Evolutionary conservation across 805 yeast genomes (phyloP).

Genomic region (Saccharomyces mikatae): DNA sequence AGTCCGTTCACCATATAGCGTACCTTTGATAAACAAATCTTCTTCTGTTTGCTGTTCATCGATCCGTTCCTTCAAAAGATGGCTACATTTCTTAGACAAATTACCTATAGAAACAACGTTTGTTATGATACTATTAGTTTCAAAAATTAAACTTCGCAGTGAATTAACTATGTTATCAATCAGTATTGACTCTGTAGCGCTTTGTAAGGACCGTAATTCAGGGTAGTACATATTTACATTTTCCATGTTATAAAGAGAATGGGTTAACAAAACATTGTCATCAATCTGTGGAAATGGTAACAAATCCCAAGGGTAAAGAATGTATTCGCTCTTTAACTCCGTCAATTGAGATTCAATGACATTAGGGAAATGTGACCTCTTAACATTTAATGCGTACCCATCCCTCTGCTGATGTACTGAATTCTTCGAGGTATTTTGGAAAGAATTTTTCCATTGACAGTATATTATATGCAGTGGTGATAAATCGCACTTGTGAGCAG

Average conservation of each 20-base stretch:
- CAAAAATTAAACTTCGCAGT: slow-evolving; percentile 14
- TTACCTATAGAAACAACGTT: slow-evolving; percentile 22
- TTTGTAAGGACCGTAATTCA: slow-evolving; percentile 11
- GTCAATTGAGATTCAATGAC: slow-evolving; percentile 17
- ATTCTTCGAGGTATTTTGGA: slow-evolving; percentile 5
- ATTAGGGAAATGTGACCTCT: slow-evolving; percentile 9
- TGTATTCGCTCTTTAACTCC: background rate
- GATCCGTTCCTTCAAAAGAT: slow-evolving; percentile 14
- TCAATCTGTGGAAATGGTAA: slow-evolving; percentile 24
- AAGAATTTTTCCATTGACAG: slow-evolving; percentile 15
- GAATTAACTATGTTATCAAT: slow-evolving; percentile 24
- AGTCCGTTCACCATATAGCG: slow-evolving; percentile 28
- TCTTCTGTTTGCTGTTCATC: slow-evolving; percentile 8
- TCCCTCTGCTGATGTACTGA: background rate
- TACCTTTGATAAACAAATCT: slow-evolving; percentile 18
- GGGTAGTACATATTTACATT: slow-evolving; percentile 24
- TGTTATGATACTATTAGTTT: slow-evolving; percentile 20
- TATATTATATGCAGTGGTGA: slow-evolving; percentile 10
- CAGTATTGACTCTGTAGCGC: slow-evolving; percentile 21
- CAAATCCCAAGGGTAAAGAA: slow-evolving; percentile 16
- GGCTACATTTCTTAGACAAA: slow-evolving; percentile 15
- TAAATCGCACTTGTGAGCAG: slow-evolving; percentile 2
- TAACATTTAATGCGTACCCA: background rate
- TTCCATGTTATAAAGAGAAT: slow-evolving; percentile 17
- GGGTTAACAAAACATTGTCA: slow-evolving; percentile 19